Evolutionary conservation across 2,329 filamentous ascomycete species (phyloP), one percentile per base, ranked within the genome.

Genomic region (Fusarium sp.): DNA sequence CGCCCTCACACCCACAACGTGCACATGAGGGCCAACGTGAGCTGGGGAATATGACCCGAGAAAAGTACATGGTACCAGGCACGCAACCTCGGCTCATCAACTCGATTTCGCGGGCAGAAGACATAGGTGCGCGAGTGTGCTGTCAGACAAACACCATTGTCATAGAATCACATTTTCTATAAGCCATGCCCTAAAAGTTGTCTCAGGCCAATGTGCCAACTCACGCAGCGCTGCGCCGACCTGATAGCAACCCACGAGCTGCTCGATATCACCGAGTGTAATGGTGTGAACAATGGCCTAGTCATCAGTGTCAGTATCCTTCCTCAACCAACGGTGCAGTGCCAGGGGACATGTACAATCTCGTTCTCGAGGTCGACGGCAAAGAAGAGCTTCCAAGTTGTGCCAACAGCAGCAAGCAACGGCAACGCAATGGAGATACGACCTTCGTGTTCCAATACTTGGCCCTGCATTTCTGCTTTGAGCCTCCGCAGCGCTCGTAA

Each of bases 81-180:
- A 23, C 18, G 18, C 18, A 4, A 23, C 18, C 18, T 23, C 18
- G 18, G 18, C 18, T 23, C 18, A 23, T 23, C 18, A 23, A 23
- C 18, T 2, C 3, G 3, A 23, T 23, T 23, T 23, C 18, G 18
- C 18, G 18, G 18, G 18, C 18, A 23, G 18, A 23, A 23, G 18
- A 23, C 18, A 23, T 23, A 23, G 18, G 18, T 23, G 18, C 18
- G 18, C 18, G 18, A 23, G 18, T 23, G 18, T 23, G 18, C 18
- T 23, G 18, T 23, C 18, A 66, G 70, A 53, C 68, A 70, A 4
- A 53, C 46, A 9, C 61, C 54, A 13, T 51, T 13, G 34, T 6
- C 34, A 36, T 1, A 57, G 31, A 47, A 57, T 31, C 30, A 23
- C 43, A 11, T 48, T 31, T 4, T 48, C 36, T 10, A 50, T n/a